phyloP scores from a whole-genome alignment of 345 rosid genomes.

The Ricinus communis region DNA sequence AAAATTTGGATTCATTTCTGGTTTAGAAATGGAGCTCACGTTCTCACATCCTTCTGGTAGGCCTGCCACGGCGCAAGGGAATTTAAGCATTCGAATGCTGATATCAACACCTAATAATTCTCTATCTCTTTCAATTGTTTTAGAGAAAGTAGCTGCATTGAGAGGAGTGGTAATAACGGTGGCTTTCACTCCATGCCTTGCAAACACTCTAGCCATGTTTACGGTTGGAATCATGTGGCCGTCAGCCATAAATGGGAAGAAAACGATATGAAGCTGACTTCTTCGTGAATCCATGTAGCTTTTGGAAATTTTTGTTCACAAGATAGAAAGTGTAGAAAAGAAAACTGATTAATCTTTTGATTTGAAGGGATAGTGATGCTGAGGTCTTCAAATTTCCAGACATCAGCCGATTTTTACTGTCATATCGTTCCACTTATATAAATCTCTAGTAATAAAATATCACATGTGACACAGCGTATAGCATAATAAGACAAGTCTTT shows the following conservation, averaged over 20 bases:
- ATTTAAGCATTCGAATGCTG: not conserved
- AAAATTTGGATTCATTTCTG: not conserved
- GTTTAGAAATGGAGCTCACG: not conserved
- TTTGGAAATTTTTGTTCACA: too few species aligned
- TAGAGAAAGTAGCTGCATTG: not conserved
- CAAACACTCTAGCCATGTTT: slow-evolving; percentile 8
- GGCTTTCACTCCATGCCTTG: not conserved
- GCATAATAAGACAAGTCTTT: too few species aligned
- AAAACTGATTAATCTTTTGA: too few species aligned
- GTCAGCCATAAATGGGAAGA: not conserved
- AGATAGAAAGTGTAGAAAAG: too few species aligned
- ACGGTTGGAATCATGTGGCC: not conserved
- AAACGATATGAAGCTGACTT: not conserved
- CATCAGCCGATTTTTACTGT: too few species aligned
- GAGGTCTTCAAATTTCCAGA: too few species aligned
- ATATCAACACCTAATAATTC: not conserved
- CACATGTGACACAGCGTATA: too few species aligned
- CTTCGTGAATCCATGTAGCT: not conserved
- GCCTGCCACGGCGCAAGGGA: slow-evolving; percentile 2
- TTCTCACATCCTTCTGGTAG: slow-evolving; percentile 10
- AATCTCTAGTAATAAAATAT: too few species aligned
- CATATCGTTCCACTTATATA: too few species aligned
- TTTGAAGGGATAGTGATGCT: too few species aligned
- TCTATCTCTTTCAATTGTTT: slow-evolving; percentile 4
- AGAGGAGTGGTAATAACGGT: slow-evolving; percentile 1